phyloP scores from a whole-genome alignment of 192 early-diverging fungal species.

The Lunasporangiospora selenospora region DNA sequence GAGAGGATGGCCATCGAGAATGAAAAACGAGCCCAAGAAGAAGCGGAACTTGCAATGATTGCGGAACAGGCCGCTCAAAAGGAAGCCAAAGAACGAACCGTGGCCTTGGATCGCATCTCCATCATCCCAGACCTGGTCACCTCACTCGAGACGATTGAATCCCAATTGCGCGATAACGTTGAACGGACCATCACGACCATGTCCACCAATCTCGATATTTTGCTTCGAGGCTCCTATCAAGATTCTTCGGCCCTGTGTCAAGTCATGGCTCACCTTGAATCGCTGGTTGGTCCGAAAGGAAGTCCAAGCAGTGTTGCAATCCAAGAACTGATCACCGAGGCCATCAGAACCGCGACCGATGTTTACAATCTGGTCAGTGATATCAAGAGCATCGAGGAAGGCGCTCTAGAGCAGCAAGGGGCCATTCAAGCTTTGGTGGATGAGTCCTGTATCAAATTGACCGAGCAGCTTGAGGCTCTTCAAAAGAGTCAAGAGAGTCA shows the following conservation, averaged over 20 bases:
- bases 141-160: slow-evolving; percentile 6
- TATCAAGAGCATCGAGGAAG: slow-evolving; percentile 8
- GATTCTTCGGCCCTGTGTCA: slow-evolving; percentile 4
- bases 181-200: neutral
- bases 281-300: neutral
- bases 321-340: slow-evolving; percentile 1
- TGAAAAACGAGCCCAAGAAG: neutral
- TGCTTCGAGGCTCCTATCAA: slow-evolving; percentile 1
- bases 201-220: neutral
- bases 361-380: neutral
- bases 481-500: neutral
- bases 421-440: too few relatives aligned
- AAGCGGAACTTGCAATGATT: neutral
- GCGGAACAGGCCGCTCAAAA: neutral
- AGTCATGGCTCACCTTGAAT: neutral
- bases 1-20: neutral
- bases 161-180: neutral
- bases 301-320: neutral
- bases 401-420: neutral
- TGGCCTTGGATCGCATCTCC: neutral
- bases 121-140: slow-evolving; percentile 12
- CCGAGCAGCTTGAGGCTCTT: too few relatives aligned
- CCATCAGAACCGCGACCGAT: neutral
- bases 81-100: neutral
- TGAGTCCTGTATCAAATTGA: too few relatives aligned